Base-by-base conservation (phyloP, 2,329 filamentous ascomycete species). In the Fusarium mangiferae region DNA sequence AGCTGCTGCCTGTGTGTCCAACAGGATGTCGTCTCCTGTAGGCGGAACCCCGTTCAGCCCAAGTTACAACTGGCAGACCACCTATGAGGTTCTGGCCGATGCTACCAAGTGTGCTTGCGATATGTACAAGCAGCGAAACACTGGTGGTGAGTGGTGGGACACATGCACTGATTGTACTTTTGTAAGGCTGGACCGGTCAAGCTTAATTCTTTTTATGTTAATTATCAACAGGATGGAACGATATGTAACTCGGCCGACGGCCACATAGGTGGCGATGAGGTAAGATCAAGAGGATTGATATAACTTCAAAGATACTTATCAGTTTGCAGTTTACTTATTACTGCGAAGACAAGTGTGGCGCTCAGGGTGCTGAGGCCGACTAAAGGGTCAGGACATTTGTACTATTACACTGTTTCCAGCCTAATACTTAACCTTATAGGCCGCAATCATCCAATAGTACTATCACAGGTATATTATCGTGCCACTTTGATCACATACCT, bases 211-310 rank as follows among this genome's bases (percentile, higher is more conserved):
- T 49, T 18, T 33, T 49, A 5, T 18, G 11, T 22, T 51, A 20
- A 51, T 33, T 33, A 3, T 18, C 1, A 20, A 3, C 2, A 51
- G 48, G 48, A 51, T 35, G 48, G 30, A 10, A 51, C 28, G 0
- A 51, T 51, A 13, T 35, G 48, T 12, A 51, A 2, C 30, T 51
- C 48, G 6, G 28, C 30, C 2, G 48, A 35, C 3, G 48, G 48
- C 2, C 48, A 35, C 11, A 51, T 51, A 0, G 28, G 48, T 14
- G 48, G 48, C 6, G 48, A 51, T 24, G 48, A 51, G 46, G 28
- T 51, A 33, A 49, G 46, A 18, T 13, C 0, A 14, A 3, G 2
- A 10, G 7, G 17, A 10, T 2, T 6, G 5, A 20, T 13, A 9
- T 4, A 1, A 20, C 5, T 26, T 20, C 5, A 1, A 9, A 14